Evolutionary conservation across 78 protist genomes (phyloP).

Genomic region (Dictyostelium intermedium): DNA sequence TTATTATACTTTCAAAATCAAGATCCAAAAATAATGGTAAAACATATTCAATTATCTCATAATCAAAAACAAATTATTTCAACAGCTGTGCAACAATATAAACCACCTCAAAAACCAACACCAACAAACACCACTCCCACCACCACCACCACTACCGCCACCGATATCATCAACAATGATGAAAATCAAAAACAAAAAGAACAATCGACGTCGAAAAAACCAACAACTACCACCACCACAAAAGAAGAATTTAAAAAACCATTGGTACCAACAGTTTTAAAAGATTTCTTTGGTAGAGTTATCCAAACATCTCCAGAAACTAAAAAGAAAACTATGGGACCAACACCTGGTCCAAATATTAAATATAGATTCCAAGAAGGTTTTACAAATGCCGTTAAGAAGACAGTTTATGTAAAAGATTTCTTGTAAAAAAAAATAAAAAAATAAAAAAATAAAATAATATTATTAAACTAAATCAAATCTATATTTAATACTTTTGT

Average conservation of each 20-base stretch:
- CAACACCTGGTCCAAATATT: neutral
- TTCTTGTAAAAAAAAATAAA: slow-evolving; percentile 34
- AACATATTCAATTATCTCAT: slow-evolving; percentile 15
- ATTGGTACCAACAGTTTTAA: neutral
- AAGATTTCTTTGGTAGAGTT: slow-evolving; percentile 78
- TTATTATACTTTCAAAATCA: neutral
- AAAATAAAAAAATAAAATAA: neutral
- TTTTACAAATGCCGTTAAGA: slow-evolving; percentile 84
- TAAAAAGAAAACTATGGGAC: neutral
- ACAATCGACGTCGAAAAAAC: neutral
- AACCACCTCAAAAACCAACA: neutral
- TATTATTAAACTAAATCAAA: neutral
- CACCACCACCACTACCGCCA: neutral
- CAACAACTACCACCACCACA: neutral
- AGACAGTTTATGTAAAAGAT: slow-evolving; percentile 61
- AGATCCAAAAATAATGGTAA: neutral
- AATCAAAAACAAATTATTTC: slow-evolving; percentile 51
- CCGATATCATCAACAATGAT: neutral
- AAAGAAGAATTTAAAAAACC: neutral
- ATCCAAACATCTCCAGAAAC: neutral
- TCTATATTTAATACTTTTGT: neutral
- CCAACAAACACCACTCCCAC: no score
- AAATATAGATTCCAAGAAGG: slow-evolving; percentile 81
- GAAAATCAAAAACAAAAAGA: slow-evolving; percentile 9
- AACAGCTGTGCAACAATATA: neutral